These are phyloP conservation scores for Quercus aquifolioides DNA, from an alignment of 306 rosid genomes.

Conservation along the genomic window DNA sequence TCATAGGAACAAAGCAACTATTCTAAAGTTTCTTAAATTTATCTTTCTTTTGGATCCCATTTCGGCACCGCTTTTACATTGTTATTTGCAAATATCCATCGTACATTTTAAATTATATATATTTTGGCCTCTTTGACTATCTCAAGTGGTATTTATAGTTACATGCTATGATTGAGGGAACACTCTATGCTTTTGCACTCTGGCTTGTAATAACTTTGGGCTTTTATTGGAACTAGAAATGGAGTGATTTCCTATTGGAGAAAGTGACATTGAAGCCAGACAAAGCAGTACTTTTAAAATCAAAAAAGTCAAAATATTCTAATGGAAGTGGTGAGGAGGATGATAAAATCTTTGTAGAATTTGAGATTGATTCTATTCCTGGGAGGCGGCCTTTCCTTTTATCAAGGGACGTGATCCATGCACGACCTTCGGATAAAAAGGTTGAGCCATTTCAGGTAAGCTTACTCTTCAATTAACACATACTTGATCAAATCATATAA, in stretches of 20 bases:
- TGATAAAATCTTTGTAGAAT: constrained; percentile 10
- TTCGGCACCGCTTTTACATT: too few relatives aligned
- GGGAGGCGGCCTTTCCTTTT: constrained; percentile 19
- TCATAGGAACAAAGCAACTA: too few relatives aligned
- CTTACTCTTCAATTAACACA: too few relatives aligned
- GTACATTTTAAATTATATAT: not conserved
- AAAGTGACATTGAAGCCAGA: constrained; percentile 8
- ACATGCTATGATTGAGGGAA: too few relatives aligned
- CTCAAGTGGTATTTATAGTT: too few relatives aligned
- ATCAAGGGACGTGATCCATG: constrained; percentile 27
- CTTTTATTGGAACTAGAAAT: not conserved
- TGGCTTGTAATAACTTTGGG: not conserved
- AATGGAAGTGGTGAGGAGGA: not conserved
- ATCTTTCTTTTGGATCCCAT: too few relatives aligned
- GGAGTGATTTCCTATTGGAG: not conserved
- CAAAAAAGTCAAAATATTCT: not conserved
- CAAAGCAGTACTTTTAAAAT: not conserved
- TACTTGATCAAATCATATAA: too few relatives aligned
- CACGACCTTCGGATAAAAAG: not conserved
- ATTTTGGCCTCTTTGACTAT: not conserved
- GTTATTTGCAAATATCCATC: not conserved
- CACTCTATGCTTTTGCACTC: not conserved
- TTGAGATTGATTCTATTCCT: constrained; percentile 19
- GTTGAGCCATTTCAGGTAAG: constrained; percentile 21
- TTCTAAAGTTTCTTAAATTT: too few relatives aligned